Conservation (phyloP, 768 basidiomycete species). For the Leucosporidium creatinivorum region DNA sequence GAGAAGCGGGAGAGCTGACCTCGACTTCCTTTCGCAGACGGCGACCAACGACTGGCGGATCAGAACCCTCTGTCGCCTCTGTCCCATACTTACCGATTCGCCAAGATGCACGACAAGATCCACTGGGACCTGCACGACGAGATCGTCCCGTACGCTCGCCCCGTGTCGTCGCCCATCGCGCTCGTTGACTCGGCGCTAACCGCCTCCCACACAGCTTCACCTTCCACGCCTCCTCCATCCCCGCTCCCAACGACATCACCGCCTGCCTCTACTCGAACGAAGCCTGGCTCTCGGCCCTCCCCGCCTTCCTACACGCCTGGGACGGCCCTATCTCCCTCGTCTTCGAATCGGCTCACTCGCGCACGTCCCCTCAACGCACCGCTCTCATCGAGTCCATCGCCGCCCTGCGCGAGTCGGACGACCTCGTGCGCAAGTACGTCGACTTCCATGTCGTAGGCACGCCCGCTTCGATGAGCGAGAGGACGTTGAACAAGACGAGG, state of each 20-base stretch:
- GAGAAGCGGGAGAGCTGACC: background rate
- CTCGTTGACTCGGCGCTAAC: background rate
- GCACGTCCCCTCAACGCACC: constrained; percentile 5
- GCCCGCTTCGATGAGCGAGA: constrained; percentile 12
- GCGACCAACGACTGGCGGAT: constrained; percentile 3
- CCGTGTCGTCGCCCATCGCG: background rate
- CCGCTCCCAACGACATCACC: constrained; percentile 21
- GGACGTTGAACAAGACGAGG: constrained; percentile 30
- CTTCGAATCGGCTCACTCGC: constrained; percentile 33
- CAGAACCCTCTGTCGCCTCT: constrained; percentile 34
- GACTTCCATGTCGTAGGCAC: constrained; percentile 36
- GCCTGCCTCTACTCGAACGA: constrained; percentile 38
- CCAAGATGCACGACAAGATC: constrained; percentile 37
- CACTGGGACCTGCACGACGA: constrained; percentile 34
- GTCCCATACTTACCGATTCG: constrained; percentile 36
- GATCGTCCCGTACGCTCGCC: constrained; percentile 31
- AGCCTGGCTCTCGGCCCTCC: constrained; percentile 36
- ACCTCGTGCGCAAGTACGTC: constrained; percentile 32
- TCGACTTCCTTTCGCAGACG: background rate
- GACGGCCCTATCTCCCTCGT: constrained; percentile 35
- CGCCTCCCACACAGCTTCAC: constrained; percentile 19
- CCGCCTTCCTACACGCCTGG: constrained; percentile 34
- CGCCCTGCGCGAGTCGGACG: constrained; percentile 24
- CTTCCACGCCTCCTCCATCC: constrained; percentile 27
- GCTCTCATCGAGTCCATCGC: constrained; percentile 22